Evolutionary conservation across 352 stramenopile genomes (phyloP).

Genomic region (Globisporangium middletonii): DNA sequence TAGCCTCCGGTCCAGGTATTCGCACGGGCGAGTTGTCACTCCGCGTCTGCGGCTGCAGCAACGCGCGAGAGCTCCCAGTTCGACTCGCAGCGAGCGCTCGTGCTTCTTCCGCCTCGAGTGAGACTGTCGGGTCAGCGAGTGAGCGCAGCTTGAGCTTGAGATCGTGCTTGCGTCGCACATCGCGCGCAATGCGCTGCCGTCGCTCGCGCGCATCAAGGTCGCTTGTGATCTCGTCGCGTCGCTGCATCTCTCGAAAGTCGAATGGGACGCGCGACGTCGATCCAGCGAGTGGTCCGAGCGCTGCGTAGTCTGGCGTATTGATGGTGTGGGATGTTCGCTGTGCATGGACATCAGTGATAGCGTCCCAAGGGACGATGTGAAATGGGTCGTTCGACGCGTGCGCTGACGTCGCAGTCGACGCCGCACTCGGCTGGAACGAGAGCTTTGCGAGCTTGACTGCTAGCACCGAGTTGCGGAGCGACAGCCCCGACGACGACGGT

Average conservation of each 20-base stretch:
- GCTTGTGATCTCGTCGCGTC: slow-evolving; percentile 34
- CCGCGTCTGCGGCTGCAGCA: slow-evolving; percentile 10
- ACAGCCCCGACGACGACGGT: slow-evolving; percentile 6
- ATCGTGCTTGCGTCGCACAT: slow-evolving; percentile 31
- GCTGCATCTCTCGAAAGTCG: slow-evolving; percentile 31
- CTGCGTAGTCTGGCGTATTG: slow-evolving; percentile 1
- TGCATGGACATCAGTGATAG: slow-evolving; percentile 1
- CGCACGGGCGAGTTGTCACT: neutral
- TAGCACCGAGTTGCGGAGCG: slow-evolving; percentile 16
- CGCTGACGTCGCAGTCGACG: neutral
- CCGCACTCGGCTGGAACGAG: slow-evolving; percentile 9
- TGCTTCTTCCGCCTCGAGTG: slow-evolving; percentile 37
- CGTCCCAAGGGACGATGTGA: slow-evolving; percentile 11
- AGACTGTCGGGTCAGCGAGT: slow-evolving; percentile 39
- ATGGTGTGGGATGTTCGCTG: slow-evolving; percentile 1
- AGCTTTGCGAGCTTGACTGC: slow-evolving; percentile 29
- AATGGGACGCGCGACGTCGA: slow-evolving; percentile 17
- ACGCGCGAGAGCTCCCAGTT: slow-evolving; percentile 3
- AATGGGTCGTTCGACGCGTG: slow-evolving; percentile 1
- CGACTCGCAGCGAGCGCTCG: slow-evolving; percentile 1
- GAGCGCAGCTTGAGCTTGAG: slow-evolving; percentile 44
- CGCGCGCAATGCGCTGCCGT: slow-evolving; percentile 20
- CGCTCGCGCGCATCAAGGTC: slow-evolving; percentile 40
- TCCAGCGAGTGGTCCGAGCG: slow-evolving; percentile 1
- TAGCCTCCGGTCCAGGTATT: neutral